phyloP scores from a whole-genome alignment of 495 filamentous ascomycete genomes.

The Penicillium subrubescens region DNA sequence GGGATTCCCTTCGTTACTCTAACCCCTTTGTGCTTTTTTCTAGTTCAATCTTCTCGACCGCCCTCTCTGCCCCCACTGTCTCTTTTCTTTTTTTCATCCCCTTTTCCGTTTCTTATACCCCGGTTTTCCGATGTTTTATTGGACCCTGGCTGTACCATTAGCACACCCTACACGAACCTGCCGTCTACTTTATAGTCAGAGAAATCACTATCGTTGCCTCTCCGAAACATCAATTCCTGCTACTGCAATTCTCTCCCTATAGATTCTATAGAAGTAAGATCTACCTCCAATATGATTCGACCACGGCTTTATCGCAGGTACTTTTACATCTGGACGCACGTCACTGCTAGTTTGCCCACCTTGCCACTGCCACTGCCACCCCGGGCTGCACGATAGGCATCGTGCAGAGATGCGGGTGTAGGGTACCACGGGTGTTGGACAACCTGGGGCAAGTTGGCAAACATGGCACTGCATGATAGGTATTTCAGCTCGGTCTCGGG shows the following conservation, averaged over 20 bases:
- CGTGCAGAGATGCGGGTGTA: slow-evolving; percentile 1
- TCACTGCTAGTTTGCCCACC: background rate
- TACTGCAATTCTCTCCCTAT: background rate
- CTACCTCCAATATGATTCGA: background rate
- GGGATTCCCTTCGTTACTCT: slow-evolving; percentile 28
- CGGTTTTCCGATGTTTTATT: slow-evolving; percentile 38
- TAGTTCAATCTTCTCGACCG: slow-evolving; percentile 14
- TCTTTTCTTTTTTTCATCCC: background rate
- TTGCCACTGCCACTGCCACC: background rate
- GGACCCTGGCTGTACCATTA: slow-evolving; percentile 45
- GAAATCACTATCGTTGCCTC: slow-evolving; percentile 19
- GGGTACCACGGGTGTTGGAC: slow-evolving; percentile 3
- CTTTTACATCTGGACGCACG: background rate
- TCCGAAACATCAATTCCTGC: slow-evolving; percentile 1
- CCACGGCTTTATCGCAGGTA: background rate
- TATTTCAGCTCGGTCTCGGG: slow-evolving; percentile 6
- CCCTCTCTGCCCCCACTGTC: slow-evolving; percentile 10
- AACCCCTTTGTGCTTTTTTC: slow-evolving; percentile 5
- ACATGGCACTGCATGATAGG: slow-evolving; percentile 15
- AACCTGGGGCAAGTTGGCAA: slow-evolving; percentile 10
- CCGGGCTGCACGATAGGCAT: background rate
- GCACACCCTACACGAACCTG: slow-evolving; percentile 22
- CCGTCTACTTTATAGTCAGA: slow-evolving; percentile 21
- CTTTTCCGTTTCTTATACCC: slow-evolving; percentile 35
- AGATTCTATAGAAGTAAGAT: background rate